Evolutionary conservation across 768 basidiomycete genomes (phyloP), one percentile per base, ranked within the genome.

Genomic region (Tylopilus subfusipes): DNA sequence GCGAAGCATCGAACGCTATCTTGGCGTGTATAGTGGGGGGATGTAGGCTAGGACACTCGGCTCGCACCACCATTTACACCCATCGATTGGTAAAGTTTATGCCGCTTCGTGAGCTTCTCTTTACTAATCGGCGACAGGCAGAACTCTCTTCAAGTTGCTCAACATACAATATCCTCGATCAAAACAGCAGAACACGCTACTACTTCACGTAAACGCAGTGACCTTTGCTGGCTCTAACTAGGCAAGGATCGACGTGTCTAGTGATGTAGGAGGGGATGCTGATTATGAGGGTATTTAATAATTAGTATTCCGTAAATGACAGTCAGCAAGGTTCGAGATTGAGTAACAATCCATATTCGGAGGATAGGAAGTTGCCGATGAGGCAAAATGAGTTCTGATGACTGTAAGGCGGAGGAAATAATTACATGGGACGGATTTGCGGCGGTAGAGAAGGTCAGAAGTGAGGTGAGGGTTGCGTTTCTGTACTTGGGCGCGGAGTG

Each of bases 331-430:
- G 64, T 76, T 61, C 62, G 56, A 42, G 42, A 67, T 70, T 67
- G 64, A 60, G 72, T 67, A 72, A 67, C 68, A 72, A 60, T 76
- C 77, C 64, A 71, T 72, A 66, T 68, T 68, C 51, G 76, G 67
- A 68, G 62, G 66, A 48, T 72, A 74, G 62, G 75, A 72, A 68
- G 69, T 70, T 65, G 68, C 62, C 65, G 72, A 72, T 61, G 74
- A 66, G 60, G 75, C 63, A 64, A 80, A 80, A 51, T 76, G 76
- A 61, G 73, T 70, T n/a, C 54, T 78, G 76, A 48, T 77, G 67
- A 53, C 72, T 74, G 55, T 73, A 66, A 31, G 75, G 68, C 48
- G 72, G 72, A 47, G 74, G 72, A 65, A 76, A 72, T 61, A 74
- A 66, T 38, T 75, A 57, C 34, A 72, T 59, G 19, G 68, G 64